Conservation (phyloP, 2,329 filamentous ascomycete genomes). For the Dendryphion nanum region DNA sequence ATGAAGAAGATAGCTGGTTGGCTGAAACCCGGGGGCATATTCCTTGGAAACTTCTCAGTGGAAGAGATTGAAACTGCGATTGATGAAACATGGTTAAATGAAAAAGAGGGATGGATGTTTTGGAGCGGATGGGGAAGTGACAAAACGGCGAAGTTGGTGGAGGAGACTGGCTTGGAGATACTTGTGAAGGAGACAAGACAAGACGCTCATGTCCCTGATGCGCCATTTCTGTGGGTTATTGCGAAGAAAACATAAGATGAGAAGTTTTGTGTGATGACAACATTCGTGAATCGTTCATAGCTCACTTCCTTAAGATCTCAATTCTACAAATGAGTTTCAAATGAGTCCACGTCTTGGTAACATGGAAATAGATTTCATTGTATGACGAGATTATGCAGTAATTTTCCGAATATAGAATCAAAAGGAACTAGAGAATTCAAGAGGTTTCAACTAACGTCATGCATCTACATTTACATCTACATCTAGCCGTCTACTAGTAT, state of each 20-base stretch:
- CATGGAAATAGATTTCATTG: too few relatives aligned
- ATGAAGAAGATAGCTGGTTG: conserved; percentile 47
- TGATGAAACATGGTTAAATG: conserved; percentile 33
- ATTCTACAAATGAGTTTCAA: too few relatives aligned
- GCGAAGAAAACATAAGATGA: conserved; percentile 12
- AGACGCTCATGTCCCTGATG: conserved; percentile 17
- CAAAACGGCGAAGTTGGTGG: conserved; percentile 29
- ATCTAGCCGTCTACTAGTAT: too few relatives aligned
- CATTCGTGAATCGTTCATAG: too few relatives aligned
- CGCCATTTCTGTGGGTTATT: conserved; percentile 31
- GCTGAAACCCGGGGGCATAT: conserved; percentile 52
- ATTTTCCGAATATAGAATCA: too few relatives aligned
- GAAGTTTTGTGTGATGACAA: not conserved
- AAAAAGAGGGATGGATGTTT: conserved; percentile 35
- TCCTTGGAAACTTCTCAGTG: conserved; percentile 44
- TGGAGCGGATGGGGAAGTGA: conserved; percentile 43
- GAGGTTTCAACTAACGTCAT: too few relatives aligned
- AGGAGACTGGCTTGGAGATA: conserved; percentile 24
- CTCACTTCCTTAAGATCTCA: too few relatives aligned
- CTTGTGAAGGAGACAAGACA: conserved; percentile 22
- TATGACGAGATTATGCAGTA: too few relatives aligned
- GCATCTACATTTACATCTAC: too few relatives aligned
- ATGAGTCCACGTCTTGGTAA: too few relatives aligned
- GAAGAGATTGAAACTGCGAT: conserved; percentile 15
- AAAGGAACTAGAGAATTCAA: too few relatives aligned